These are phyloP conservation scores for Pseudocercospora macadamiae DNA, from an alignment of 2,329 filamentous ascomycete genomes.

Conservation along the genomic window DNA sequence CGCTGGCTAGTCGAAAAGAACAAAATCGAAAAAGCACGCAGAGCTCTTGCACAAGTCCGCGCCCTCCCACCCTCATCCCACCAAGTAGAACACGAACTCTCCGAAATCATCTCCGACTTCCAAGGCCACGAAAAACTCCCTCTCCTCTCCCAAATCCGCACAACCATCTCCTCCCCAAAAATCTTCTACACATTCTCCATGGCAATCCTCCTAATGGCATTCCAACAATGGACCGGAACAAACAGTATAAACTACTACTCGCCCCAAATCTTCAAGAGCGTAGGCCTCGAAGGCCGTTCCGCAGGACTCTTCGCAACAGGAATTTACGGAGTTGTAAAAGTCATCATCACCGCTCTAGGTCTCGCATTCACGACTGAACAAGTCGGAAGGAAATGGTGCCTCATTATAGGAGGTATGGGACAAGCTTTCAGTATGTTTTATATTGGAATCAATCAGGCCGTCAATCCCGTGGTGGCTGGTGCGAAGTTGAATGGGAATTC, in stretches of 20 bases:
- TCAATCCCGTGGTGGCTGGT: constrained; percentile 54
- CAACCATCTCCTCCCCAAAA: constrained; percentile 42
- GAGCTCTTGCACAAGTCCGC: constrained; percentile 45
- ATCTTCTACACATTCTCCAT: constrained; percentile 47
- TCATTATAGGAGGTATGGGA: constrained; percentile 46
- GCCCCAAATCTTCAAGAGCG: constrained; percentile 49
- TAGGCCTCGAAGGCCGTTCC: constrained; percentile 44
- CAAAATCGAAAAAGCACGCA: constrained; percentile 48
- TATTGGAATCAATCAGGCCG: constrained; percentile 39
- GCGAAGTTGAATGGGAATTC: constrained; percentile 55
- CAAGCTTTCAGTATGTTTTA: constrained; percentile 51
- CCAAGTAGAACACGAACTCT: constrained; percentile 44
- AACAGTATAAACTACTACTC: constrained; percentile 47
- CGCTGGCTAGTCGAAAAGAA: constrained; percentile 60
- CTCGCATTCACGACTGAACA: constrained; percentile 52
- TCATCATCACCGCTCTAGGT: constrained; percentile 47
- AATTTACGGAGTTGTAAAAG: constrained; percentile 53
- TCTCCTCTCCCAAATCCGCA: constrained; percentile 43
- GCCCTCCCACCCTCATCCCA: constrained; percentile 40
- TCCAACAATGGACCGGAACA: constrained; percentile 42
- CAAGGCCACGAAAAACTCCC: constrained; percentile 47
- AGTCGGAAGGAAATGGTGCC: constrained; percentile 49
- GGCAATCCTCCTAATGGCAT: constrained; percentile 49
- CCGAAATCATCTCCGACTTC: constrained; percentile 51
- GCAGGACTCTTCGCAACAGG: constrained; percentile 50